Conservation (phyloP, 2,329 filamentous ascomycete species). For the Apiospora marii region DNA sequence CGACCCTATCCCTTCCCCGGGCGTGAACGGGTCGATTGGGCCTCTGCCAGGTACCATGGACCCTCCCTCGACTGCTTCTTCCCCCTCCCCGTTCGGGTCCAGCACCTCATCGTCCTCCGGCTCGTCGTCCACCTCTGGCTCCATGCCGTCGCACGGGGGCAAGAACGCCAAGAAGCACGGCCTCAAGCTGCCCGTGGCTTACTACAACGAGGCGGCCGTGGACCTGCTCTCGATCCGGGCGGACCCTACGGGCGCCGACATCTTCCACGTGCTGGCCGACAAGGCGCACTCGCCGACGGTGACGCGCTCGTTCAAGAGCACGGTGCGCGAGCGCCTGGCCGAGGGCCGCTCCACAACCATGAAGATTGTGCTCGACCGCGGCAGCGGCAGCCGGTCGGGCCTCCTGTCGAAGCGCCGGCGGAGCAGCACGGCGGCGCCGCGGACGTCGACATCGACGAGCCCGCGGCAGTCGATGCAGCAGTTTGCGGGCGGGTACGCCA, state of each 20-base stretch:
- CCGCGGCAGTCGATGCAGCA: conserved; percentile 9
- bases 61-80: conserved; percentile 32
- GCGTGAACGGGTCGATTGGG: neutral
- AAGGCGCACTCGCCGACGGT: conserved; percentile 52
- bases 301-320: conserved; percentile 52
- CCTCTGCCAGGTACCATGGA: conserved; percentile 26
- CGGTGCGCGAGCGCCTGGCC: conserved; percentile 47
- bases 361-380: conserved; percentile 34
- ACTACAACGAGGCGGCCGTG: conserved; percentile 55
- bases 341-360: conserved; percentile 38
- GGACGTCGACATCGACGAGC: neutral
- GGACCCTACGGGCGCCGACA: conserved; percentile 53
- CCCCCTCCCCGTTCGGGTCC: neutral
- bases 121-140: conserved; percentile 25
- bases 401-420: neutral
- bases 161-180: conserved; percentile 37
- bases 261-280: conserved; percentile 63
- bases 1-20: conserved; percentile 24
- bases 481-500: neutral
- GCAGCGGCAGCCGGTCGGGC: neutral
- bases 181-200: conserved; percentile 45
- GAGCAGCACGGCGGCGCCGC: neutral
- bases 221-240: conserved; percentile 53
- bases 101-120: conserved; percentile 32
- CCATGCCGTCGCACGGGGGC: conserved; percentile 26